These are phyloP conservation scores for Melampsora americana DNA, from an alignment of 1,284 basidiomycete species.

Conservation along the genomic window DNA sequence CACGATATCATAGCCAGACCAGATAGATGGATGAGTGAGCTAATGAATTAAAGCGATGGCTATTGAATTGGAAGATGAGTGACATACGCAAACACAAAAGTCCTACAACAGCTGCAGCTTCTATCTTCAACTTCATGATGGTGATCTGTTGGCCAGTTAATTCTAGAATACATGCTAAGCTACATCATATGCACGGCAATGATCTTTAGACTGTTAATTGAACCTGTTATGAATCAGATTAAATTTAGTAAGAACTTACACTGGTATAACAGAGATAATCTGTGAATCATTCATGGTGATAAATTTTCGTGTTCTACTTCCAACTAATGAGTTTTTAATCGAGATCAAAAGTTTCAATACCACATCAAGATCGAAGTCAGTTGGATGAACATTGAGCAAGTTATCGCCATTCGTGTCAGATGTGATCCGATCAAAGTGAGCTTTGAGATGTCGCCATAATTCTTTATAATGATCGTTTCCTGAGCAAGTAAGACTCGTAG, in stretches of 20 bases:
- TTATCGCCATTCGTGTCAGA: neutral
- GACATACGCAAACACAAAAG: constrained; percentile 31
- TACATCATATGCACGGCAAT: constrained; percentile 5
- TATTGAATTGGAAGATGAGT: neutral
- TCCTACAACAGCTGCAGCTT: constrained; percentile 40
- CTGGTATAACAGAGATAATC: constrained; percentile 8
- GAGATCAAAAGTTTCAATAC: constrained; percentile 20
- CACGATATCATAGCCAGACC: neutral
- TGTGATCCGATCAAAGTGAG: neutral
- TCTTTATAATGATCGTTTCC: neutral
- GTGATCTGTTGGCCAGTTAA: constrained; percentile 3
- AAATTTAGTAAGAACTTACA: constrained; percentile 11
- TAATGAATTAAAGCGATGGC: constrained; percentile 9
- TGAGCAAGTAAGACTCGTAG: constrained; percentile 4
- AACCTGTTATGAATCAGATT: neutral
- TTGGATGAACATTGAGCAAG: neutral
- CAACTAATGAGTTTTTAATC: constrained; percentile 40
- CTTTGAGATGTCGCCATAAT: neutral
- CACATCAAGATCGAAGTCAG: neutral
- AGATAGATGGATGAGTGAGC: neutral
- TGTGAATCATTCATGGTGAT: constrained; percentile 20
- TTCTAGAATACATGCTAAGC: constrained; percentile 35
- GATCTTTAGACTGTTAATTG: neutral
- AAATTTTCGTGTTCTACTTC: constrained; percentile 31
- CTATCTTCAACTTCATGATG: constrained; percentile 30